Evolutionary conservation across 441 rosid species (phyloP), one percentile per base, ranked within the genome.

Genomic region (Croton laevigatus): DNA sequence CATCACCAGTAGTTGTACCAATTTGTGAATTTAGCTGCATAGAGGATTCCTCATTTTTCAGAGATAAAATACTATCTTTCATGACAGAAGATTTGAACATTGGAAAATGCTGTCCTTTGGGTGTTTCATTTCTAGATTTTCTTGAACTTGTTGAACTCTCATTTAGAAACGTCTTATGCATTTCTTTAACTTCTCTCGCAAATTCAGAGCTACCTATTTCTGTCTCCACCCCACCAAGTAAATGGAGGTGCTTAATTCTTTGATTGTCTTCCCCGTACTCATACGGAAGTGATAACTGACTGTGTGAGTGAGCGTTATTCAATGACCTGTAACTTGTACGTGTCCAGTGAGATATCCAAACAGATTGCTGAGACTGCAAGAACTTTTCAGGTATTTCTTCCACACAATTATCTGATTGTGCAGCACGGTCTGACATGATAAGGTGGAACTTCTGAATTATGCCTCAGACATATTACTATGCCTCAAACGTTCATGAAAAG

Each of bases 341-440:
- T 54, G 23, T 76, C 91, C 87, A 82, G 59, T 64, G 91, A 82
- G 82, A 81, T 82, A 85, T 79, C 89, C 89, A 87, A 23, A 42
- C 72, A 63, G 85, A 77, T 62, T 82, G 81, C 72, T 27, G 14
- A 66, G 80, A 66, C 67, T 59, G 79, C 68, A 52, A 22, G 13
- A 84, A 79, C 66, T 75, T 70, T 59, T 73, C 73, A 55, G 59
- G 58, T 6, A 23, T 45, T 61, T 73, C 80, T 62, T 78, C 71
- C 23, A 65, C 63, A 54, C 34, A 81, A 61, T 58, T 51, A 52
- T 70, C 65, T 65, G 82, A 69, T 49, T 66, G 75, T 38, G 66
- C 66, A 36, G 40, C 59, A 55, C 19, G 78, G 75, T 78, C 78
- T 55, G 86, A 81, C 91, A 87, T 87, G 64, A 66, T 70, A 73